Conservation (phyloP, 306 rosid species). For the Dalbergia cultrata region DNA sequence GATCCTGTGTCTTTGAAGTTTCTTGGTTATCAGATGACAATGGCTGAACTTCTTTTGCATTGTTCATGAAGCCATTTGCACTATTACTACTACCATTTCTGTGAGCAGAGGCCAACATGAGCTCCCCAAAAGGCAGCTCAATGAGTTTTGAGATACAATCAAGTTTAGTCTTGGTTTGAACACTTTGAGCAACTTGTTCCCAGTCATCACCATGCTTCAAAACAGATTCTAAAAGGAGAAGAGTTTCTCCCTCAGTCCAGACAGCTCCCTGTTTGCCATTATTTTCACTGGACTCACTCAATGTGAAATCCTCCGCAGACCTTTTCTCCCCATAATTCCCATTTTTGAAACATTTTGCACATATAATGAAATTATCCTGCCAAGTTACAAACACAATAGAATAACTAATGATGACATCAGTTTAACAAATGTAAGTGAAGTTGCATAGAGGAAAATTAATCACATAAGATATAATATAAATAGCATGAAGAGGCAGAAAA, state of each 20-base stretch:
- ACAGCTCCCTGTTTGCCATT: conserved; percentile 49
- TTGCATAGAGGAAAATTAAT: conserved; percentile 22
- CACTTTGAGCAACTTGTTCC: conserved; percentile 87
- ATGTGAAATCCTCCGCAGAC: conserved; percentile 67
- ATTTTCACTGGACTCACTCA: conserved; percentile 57
- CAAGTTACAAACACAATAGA: conserved; percentile 37
- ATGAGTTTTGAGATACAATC: conserved; percentile 87
- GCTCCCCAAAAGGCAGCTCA: conserved; percentile 91
- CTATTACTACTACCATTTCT: conserved; percentile 50
- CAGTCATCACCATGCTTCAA: conserved; percentile 95
- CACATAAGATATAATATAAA: background rate
- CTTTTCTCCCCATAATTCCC: conserved; percentile 80
- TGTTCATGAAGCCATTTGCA: conserved; percentile 50
- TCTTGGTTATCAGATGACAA: conserved; percentile 62
- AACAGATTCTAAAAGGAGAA: conserved; percentile 92
- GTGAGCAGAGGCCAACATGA: conserved; percentile 63
- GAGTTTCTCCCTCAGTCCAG: conserved; percentile 93
- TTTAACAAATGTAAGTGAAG: conserved; percentile 8
- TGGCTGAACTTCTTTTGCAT: conserved; percentile 53
- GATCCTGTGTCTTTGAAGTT: conserved; percentile 56
- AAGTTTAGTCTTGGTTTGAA: conserved; percentile 77
- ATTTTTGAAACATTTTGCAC: conserved; percentile 71
- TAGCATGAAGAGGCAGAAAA: background rate
- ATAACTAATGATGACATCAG: background rate
- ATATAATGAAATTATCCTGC: conserved; percentile 74